These are phyloP conservation scores for Stenogyne calaminthoides DNA, from an alignment of 305 asterid genomes.

Conservation along the genomic window DNA sequence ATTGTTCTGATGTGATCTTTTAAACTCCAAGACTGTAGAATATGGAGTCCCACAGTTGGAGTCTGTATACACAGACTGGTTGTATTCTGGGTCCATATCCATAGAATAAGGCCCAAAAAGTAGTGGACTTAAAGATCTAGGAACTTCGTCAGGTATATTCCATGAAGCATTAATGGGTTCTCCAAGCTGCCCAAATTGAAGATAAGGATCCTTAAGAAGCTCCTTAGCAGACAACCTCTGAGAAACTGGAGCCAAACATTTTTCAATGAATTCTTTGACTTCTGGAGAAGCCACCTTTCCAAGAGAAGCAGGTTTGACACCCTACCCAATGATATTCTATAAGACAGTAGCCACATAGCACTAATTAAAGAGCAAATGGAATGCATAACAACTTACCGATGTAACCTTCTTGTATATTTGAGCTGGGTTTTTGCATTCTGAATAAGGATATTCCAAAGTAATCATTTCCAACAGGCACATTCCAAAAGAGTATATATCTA, in stretches of 20 bases:
- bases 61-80: conserved; percentile 44
- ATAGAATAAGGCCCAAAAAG: conserved; percentile 50
- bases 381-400: conserved; percentile 47
- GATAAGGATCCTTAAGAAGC: conserved; percentile 70
- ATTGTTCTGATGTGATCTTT: conserved; percentile 48
- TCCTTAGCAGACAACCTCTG: conserved; percentile 70
- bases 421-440: conserved; percentile 81
- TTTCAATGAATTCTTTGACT: conserved; percentile 70
- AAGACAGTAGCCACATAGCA: not conserved
- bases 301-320: conserved; percentile 78
- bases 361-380: not conserved
- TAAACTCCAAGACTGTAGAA: conserved; percentile 47
- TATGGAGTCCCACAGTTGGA: conserved; percentile 47
- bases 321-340: conserved; percentile 41
- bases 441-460: conserved; percentile 76
- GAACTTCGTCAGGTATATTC: conserved; percentile 38
- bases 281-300: conserved; percentile 51
- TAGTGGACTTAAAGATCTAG: conserved; percentile 41
- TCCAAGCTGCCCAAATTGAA: conserved; percentile 43
- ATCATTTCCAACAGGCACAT: conserved; percentile 88
- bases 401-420: conserved; percentile 72
- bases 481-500: conserved; percentile 80
- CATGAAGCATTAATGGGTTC: conserved; percentile 33
- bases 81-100: conserved; percentile 68
- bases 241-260: conserved; percentile 67